Percentiles rank a stretch among this genome's conserved stretches.
These are phyloP conservation scores for Sporothrix globosa DNA, from an alignment of 2,329 filamentous ascomycete species.

Conservation along the genomic window DNA sequence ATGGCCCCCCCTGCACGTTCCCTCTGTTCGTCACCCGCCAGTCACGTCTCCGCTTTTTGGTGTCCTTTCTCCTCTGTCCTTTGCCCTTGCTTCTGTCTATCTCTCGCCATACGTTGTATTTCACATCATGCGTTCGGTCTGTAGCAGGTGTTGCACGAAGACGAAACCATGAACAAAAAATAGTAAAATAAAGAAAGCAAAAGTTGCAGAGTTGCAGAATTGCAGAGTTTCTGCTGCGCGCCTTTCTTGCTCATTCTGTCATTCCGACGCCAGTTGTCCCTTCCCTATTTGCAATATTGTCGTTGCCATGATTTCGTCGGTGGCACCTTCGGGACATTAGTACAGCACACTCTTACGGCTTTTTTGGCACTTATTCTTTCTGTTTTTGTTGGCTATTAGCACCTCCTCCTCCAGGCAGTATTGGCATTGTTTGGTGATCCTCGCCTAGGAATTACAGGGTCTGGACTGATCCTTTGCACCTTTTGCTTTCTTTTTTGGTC, in stretches of 20 bases:
- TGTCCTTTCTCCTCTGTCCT: neutral
- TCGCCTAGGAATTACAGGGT: neutral
- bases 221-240: too few species aligned
- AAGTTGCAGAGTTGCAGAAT: too few species aligned
- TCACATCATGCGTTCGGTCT: conserved; percentile 10
- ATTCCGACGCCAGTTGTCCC: neutral
- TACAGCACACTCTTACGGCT: neutral
- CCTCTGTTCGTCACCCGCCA: conserved; percentile 33
- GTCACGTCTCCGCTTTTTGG: conserved; percentile 29
- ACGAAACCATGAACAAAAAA: neutral
- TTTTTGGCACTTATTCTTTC: neutral
- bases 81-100: neutral
- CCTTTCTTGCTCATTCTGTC: neutral
- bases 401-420: conserved; percentile 8
- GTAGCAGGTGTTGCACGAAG: conserved; percentile 12
- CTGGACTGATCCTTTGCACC: conserved; percentile 9
- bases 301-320: neutral
- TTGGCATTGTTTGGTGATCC: conserved; percentile 6
- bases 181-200: neutral
- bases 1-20: conserved; percentile 31
- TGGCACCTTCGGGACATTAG: conserved; percentile 15
- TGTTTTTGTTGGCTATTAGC: neutral
- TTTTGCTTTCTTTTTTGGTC: conserved; percentile 3
- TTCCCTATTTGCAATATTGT: neutral
- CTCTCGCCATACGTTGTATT: conserved; percentile 15